Percentiles rank a stretch among this genome's conserved stretches.
phyloP scores from a whole-genome alignment of 495 filamentous ascomycete genomes.

The Xylaria cubensis region DNA sequence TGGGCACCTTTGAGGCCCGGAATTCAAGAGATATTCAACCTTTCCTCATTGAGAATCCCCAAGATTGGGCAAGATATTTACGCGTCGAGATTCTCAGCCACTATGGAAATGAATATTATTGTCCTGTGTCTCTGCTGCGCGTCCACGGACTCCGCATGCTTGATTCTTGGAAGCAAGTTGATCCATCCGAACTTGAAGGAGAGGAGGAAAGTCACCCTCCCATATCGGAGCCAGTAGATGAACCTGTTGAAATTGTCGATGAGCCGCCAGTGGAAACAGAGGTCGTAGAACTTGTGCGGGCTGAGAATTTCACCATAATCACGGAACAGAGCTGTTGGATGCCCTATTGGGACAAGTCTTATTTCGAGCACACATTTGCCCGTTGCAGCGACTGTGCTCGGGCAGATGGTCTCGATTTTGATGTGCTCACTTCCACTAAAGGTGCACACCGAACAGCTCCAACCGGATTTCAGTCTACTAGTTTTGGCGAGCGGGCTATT shows the following conservation, averaged over 20 bases:
- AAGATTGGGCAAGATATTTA: slow-evolving; percentile 94
- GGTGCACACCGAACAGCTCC: slow-evolving; percentile 14
- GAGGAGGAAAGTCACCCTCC: slow-evolving; percentile 44
- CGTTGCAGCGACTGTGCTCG: slow-evolving; percentile 35
- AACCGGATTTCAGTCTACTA: slow-evolving; percentile 23
- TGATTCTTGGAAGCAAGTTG: slow-evolving; percentile 82
- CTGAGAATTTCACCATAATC: slow-evolving; percentile 26
- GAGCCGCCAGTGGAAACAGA: slow-evolving; percentile 32
- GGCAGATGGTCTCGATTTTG: slow-evolving; percentile 25
- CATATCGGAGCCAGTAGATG: slow-evolving; percentile 50
- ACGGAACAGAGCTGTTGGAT: slow-evolving; percentile 34
- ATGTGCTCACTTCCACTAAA: neutral
- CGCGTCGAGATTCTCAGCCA: slow-evolving; percentile 90
- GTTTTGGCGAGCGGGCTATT: slow-evolving; percentile 23
- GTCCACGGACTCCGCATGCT: slow-evolving; percentile 98
- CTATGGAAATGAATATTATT: slow-evolving; percentile 96
- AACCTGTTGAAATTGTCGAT: slow-evolving; percentile 40
- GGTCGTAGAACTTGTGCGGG: slow-evolving; percentile 44
- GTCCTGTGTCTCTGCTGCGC: slow-evolving; percentile 85
- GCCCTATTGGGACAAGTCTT: slow-evolving; percentile 37
- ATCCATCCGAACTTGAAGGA: slow-evolving; percentile 63
- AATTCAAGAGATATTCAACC: slow-evolving; percentile 94
- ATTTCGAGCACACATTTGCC: slow-evolving; percentile 30
- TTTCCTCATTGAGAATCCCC: slow-evolving; percentile 88
- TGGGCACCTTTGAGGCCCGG: slow-evolving; percentile 87